Conservation (phyloP, 129 eudicot genomes). For the Solidago caesia region DNA sequence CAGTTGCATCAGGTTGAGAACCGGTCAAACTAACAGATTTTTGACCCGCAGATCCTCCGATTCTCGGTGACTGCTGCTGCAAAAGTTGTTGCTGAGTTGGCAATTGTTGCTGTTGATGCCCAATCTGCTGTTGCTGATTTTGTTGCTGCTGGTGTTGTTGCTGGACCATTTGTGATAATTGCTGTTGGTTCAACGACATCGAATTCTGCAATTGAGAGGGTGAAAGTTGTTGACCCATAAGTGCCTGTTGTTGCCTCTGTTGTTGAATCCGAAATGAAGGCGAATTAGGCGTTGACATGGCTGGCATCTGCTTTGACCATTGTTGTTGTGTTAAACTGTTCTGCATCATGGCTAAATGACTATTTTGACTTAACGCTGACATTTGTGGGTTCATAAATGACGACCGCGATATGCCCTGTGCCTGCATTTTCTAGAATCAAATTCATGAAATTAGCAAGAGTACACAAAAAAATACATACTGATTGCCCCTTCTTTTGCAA, state of each 20-base stretch:
- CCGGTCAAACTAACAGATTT: constrained; percentile 85
- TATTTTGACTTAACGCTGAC: constrained; percentile 73
- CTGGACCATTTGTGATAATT: constrained; percentile 66
- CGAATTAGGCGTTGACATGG: constrained; percentile 75
- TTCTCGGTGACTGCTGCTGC: constrained; percentile 80
- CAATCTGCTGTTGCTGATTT: constrained; percentile 61
- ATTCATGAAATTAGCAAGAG: constrained; percentile 22
- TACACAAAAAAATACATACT: neutral
- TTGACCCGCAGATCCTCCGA: constrained; percentile 71
- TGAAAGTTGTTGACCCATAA: constrained; percentile 65
- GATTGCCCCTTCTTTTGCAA: neutral
- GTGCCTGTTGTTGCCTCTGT: constrained; percentile 61
- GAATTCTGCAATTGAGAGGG: constrained; percentile 73
- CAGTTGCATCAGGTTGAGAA: constrained; percentile 94
- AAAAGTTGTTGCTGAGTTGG: constrained; percentile 52
- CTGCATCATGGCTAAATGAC: constrained; percentile 69
- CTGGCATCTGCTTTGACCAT: constrained; percentile 84
- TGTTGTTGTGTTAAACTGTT: constrained; percentile 70
- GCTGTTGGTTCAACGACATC: constrained; percentile 59
- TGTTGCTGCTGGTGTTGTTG: constrained; percentile 55
- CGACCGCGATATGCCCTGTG: constrained; percentile 59
- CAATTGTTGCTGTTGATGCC: constrained; percentile 45
- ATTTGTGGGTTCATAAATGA: constrained; percentile 73
- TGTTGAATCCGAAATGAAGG: constrained; percentile 75
- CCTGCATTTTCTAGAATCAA: constrained; percentile 63